These are phyloP conservation scores for Penicillium pulvis DNA, from an alignment of 495 filamentous ascomycete species.

Conservation along the genomic window DNA sequence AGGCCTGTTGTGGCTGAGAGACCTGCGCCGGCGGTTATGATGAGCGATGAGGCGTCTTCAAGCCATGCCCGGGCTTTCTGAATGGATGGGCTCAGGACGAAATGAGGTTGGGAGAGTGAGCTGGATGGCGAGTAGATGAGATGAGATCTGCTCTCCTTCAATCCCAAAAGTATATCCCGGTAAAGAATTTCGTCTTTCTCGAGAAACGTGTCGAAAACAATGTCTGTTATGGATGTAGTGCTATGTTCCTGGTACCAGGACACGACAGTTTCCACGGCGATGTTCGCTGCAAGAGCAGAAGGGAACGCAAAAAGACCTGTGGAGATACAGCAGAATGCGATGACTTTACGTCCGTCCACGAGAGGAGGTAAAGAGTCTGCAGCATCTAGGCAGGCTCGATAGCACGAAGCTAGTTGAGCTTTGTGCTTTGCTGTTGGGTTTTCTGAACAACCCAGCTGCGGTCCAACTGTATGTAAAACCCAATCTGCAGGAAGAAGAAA, in stretches of 20 bases:
- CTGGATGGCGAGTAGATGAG: neutral
- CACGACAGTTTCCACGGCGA: slow-evolving; percentile 23
- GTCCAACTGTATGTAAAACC: slow-evolving; percentile 30
- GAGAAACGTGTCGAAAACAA: slow-evolving; percentile 29
- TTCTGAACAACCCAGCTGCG: slow-evolving; percentile 16
- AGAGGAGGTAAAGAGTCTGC: slow-evolving; percentile 15
- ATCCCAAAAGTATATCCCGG: slow-evolving; percentile 4
- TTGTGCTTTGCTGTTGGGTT: slow-evolving; percentile 2
- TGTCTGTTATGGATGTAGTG: slow-evolving; percentile 22
- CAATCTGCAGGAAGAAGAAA: slow-evolving; percentile 22
- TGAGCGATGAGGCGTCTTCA: slow-evolving; percentile 18
- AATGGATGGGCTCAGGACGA: slow-evolving; percentile 1
- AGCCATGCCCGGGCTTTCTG: slow-evolving; percentile 23
- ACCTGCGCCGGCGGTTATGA: slow-evolving; percentile 29
- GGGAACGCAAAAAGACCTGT: slow-evolving; percentile 32
- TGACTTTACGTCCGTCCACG: slow-evolving; percentile 20
- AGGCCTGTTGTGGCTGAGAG: slow-evolving; percentile 31
- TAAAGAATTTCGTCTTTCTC: slow-evolving; percentile 22
- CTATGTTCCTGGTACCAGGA: slow-evolving; percentile 19
- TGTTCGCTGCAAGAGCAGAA: slow-evolving; percentile 15
- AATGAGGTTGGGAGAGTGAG: neutral
- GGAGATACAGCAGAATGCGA: slow-evolving; percentile 32
- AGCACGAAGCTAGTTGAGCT: slow-evolving; percentile 21
- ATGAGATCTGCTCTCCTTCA: neutral
- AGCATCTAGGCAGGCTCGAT: slow-evolving; percentile 20